Base-by-base conservation (phyloP, 1,284 basidiomycete species). In the Naganishia cerealis region DNA sequence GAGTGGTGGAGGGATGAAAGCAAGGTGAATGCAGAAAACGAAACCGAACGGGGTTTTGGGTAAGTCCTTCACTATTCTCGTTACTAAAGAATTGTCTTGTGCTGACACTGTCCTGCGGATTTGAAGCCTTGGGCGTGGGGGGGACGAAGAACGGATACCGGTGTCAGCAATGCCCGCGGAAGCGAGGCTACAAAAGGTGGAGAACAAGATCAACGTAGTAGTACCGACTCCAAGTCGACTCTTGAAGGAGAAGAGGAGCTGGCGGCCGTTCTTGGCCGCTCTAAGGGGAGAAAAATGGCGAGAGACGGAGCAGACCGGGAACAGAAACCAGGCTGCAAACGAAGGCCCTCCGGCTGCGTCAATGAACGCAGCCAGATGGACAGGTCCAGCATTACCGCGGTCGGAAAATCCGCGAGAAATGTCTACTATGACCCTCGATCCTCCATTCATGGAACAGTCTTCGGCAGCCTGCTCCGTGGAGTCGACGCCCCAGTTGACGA, bases 21-120 rank as follows among this genome's bases (percentile, higher is more conserved):
- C 50, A 71, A 71, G 54, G 43, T 29, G 5, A 54, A 42, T 15
- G 46, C 40, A 33, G 70, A 71, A 56, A 66, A 40, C 33, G 67
- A 69, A 38, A 62, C 65, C 9, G 70, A 71, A 63, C 67, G 66
- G 70, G 70, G 70, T 71, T 71, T 71, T 71, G 70, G 70, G 70
- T 70, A 52, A 65, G 69, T 67, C 6, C 3, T 15, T 12, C 29
- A 33, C 29, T 6, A 33, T 33, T 33, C 29, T 26, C 0, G 12
- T 12, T 16, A 38, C 36, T 18, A 38, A 52, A 33, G 12, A 10
- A 18, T 42, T 18, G 53, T 53, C 15, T 38, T 18, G 43, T 57
- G 9, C 53, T 59, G 9, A 53, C 12, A n/a, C 33, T 57, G n/a
- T 46, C 18, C n/a, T 36, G 8, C 21, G 5, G 36, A 33, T 6